Evolutionary conservation across 768 basidiomycete species (phyloP).

Genomic region (Kwoniella sp.): DNA sequence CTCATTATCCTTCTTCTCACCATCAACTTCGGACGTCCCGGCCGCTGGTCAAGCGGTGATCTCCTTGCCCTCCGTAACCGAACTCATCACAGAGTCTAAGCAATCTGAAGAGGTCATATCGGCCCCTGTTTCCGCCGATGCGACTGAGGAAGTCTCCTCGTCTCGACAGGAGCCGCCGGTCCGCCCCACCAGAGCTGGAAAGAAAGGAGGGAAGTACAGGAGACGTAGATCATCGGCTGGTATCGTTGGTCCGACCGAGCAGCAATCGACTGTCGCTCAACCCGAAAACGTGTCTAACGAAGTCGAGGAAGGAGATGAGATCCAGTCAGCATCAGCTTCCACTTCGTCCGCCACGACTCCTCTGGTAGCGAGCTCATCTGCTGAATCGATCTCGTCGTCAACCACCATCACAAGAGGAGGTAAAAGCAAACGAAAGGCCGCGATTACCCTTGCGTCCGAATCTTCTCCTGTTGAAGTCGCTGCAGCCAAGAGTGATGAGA

Average conservation of each 20-base stretch:
- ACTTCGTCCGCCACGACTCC: neutral
- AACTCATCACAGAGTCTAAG: neutral
- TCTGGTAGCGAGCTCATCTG: neutral
- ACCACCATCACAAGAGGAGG: neutral
- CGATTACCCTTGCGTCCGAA: neutral
- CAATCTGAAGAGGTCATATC: neutral
- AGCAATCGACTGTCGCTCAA: neutral
- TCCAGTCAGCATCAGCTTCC: neutral
- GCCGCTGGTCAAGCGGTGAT: slow-evolving; percentile 8
- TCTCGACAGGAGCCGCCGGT: neutral
- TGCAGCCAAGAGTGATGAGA: neutral
- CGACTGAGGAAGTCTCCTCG: neutral
- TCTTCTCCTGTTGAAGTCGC: neutral
- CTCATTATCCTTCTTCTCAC: slow-evolving; percentile 29
- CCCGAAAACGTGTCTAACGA: neutral
- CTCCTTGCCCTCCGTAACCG: neutral
- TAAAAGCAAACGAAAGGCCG: slow-evolving; percentile 15
- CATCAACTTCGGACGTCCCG: slow-evolving; percentile 2
- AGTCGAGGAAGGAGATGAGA: neutral
- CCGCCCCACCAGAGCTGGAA: neutral
- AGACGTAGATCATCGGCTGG: neutral
- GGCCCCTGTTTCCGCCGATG: neutral
- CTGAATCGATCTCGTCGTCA: slow-evolving; percentile 5
- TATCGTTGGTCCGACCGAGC: neutral
- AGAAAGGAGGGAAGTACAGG: neutral